Evolutionary conservation across 2,329 filamentous ascomycete species (phyloP), one percentile per base, ranked within the genome.

Genomic region (Triangularia setosa): DNA sequence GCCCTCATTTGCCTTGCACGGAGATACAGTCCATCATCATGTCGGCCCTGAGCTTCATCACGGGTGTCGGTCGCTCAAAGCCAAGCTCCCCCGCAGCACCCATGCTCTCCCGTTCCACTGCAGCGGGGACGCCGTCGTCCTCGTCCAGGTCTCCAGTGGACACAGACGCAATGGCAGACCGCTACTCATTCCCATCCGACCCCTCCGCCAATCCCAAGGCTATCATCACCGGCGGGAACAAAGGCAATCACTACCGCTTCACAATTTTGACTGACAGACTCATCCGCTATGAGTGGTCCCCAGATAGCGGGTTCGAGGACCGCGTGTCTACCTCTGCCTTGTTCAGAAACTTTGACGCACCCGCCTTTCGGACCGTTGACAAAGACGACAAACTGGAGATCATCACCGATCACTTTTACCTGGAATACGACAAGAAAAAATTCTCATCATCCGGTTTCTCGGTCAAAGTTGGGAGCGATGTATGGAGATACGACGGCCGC

Each of bases 261-360:
- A 87, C 83, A 8, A 68, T 89, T 56, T 77, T 89, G 57, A 81
- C 79, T 9, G 81, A 86, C 59, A 77, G 81, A 1, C 76, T 88
- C 1, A 67, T 89, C 27, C 83, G 87, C 30, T 87, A 84, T 66
- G 86, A 89, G 74, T 89, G 84, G 84, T 81, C 86, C 0, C 76
- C 79, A 11, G 85, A 89, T 66, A 80, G 82, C 58, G 70, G 76
- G 33, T 89, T 89, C 69, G 87, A 89, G 71, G 85, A 89, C 71
- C 81, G 86, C 4, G 83, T 84, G 0, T 88, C 85, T 0, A 83
- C 83, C 9, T 86, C 89, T 70, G 87, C 86, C n/a, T 77, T 85
- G 63, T 82, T 84, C 67, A 79, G 86, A 25, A 73, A 77, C 11
- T 76, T 83, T 25, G 74, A 79, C 1, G 64, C 65, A 1, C 79